These are phyloP conservation scores for Wickerhamomyces bisporus DNA, from an alignment of 805 yeast species.

Conservation along the genomic window DNA sequence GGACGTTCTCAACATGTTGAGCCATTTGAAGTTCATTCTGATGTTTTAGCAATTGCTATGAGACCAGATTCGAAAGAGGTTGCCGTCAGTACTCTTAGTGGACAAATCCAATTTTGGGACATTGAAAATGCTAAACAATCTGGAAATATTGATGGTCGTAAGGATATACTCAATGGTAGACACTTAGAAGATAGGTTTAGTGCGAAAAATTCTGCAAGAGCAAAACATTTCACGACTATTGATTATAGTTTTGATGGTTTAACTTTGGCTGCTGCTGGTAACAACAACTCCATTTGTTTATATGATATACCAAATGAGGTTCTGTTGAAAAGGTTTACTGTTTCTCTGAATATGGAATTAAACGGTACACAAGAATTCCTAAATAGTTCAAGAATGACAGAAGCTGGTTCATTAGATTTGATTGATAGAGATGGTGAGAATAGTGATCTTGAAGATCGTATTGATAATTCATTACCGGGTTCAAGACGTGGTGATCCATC, in stretches of 20 bases:
- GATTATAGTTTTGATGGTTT: constrained; percentile 87
- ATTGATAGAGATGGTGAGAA: constrained; percentile 84
- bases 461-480: constrained; percentile 79
- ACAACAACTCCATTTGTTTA: constrained; percentile 83
- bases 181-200: constrained; percentile 76
- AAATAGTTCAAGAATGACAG: constrained; percentile 80
- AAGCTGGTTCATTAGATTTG: constrained; percentile 77
- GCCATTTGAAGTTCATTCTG: constrained; percentile 81
- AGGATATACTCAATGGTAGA: constrained; percentile 85
- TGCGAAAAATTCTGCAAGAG: constrained; percentile 73
- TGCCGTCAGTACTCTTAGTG: constrained; percentile 85
- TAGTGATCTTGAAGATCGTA: constrained; percentile 78
- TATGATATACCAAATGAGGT: constrained; percentile 91
- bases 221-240: constrained; percentile 77
- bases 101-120: constrained; percentile 81
- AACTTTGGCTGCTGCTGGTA: constrained; percentile 88
- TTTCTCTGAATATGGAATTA: constrained; percentile 83
- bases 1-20: constrained; percentile 84
- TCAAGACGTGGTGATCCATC: constrained; percentile 76
- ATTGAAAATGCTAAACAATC: constrained; percentile 75
- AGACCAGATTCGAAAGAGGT: constrained; percentile 92
- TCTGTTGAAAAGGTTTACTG: constrained; percentile 70
- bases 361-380: constrained; percentile 81
- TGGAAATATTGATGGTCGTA: constrained; percentile 79
- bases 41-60: constrained; percentile 76